Evolutionary conservation across 495 filamentous ascomycete genomes (phyloP), one percentile per base, ranked within the genome.

Genomic region (Penicillium canescens): DNA sequence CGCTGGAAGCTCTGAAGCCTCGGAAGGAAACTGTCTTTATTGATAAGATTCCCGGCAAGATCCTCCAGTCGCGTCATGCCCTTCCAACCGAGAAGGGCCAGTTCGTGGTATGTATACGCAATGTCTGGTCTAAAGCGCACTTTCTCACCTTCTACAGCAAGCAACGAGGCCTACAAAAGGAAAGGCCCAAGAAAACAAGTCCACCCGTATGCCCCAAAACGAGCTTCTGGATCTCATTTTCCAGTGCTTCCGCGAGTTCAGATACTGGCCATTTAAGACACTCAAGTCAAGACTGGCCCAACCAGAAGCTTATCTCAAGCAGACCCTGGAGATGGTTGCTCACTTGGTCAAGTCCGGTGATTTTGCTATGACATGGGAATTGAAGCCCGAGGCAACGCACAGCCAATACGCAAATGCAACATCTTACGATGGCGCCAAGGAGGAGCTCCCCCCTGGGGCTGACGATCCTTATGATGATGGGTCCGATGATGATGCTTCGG

Each of bases 221-320:
- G 86, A 92, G 66, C 84, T 98, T 35, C 70, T 96, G 72, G 91
- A 97, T 67, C 75, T 75, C 38, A 85, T 98, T 52, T 91, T 90
- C 75, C 67, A 76, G 13, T 88, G 84, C 63, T 98, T 98, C 82
- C 80, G 84, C 31, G 70, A 85, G 46, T 96, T 87, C 77, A 82
- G 82, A 47, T 97, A 92, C 71, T 98, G 93, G 93, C 81, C 88
- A 14, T 87, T 98, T 76, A 92, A 88, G 61, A 81, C 83, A 0
- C 81, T 98, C 57, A 88, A 89, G 54, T 74, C 79, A 18, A 70
- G 75, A 55, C 79, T 92, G 31, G 76, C 82, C 45, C 94, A 98
- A 74, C 94, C 94, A 0, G 94, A 98, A 66, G 86, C 87, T 4
- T 98, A 91, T 67, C 83, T 98, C 43, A 91, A 91, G 54, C 82